Evolutionary conservation across 805 yeast species (phyloP).

Genomic region (Trichomonascus vanleenenianus): DNA sequence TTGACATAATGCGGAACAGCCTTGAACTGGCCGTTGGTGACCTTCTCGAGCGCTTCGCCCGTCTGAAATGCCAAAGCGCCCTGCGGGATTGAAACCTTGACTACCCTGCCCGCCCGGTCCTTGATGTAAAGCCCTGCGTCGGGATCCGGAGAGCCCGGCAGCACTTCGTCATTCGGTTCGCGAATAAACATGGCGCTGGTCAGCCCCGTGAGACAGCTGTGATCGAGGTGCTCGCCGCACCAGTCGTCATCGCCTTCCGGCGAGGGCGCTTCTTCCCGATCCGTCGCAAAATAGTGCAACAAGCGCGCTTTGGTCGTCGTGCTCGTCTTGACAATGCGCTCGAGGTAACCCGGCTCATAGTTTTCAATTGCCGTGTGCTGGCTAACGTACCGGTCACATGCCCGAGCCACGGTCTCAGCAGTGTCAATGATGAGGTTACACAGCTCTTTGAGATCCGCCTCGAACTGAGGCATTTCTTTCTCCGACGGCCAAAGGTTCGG

Average conservation of each 20-base stretch:
- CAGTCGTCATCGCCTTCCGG: conserved; percentile 40
- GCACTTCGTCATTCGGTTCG: conserved; percentile 23
- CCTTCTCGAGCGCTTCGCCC: conserved; percentile 47
- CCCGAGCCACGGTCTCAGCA: conserved; percentile 43
- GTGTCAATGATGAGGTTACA: conserved; percentile 41
- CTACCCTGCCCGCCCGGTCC: conserved; percentile 36
- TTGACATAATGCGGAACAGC: conserved; percentile 54
- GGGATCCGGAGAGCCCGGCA: conserved; percentile 33
- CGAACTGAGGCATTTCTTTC: conserved; percentile 18
- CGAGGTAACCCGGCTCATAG: conserved; percentile 34
- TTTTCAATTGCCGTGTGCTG: conserved; percentile 18
- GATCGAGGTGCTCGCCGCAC: conserved; percentile 60
- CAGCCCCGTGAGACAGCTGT: conserved; percentile 51
- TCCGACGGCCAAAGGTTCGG: conserved; percentile 48
- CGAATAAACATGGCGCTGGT: conserved; percentile 47
- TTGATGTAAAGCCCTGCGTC: conserved; percentile 45
- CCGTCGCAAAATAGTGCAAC: conserved; percentile 43
- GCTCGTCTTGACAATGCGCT: conserved; percentile 39
- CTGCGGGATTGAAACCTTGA: conserved; percentile 45
- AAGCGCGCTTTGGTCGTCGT: conserved; percentile 52
- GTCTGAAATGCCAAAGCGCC: conserved; percentile 56
- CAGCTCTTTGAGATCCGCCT: conserved; percentile 23
- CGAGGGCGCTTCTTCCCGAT: conserved; percentile 2
- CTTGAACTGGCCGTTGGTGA: conserved; percentile 41
- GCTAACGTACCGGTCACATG: conserved; percentile 41